phyloP scores from a whole-genome alignment of 768 basidiomycete genomes.

The Vararia minispora region DNA sequence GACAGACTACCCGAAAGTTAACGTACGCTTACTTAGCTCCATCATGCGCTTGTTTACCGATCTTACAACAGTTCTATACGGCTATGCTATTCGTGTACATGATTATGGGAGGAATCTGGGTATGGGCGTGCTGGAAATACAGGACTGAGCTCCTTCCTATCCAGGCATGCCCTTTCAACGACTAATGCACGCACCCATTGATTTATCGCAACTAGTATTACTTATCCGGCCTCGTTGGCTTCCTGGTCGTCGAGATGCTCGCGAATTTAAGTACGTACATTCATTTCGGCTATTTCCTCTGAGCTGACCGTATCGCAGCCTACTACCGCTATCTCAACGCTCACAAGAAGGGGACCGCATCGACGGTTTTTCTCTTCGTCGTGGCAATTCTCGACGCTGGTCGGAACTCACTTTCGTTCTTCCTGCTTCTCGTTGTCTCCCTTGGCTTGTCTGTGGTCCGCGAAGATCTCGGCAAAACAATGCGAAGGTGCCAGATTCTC shows the following conservation, averaged over 20 bases:
- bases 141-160: conserved; percentile 79
- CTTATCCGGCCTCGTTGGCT: conserved; percentile 75
- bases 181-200: neutral
- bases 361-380: conserved; percentile 88
- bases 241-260: conserved; percentile 90
- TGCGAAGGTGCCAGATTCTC: conserved; percentile 75
- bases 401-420: conserved; percentile 89
- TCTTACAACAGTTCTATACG: conserved; percentile 68
- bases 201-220: conserved; percentile 51
- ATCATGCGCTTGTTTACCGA: neutral
- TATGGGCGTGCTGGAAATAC: conserved; percentile 71
- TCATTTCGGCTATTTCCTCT: neutral
- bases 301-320: conserved; percentile 26
- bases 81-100: conserved; percentile 73
- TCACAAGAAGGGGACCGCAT: conserved; percentile 60
- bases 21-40: conserved; percentile 36
- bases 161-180: conserved; percentile 40
- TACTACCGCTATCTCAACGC: conserved; percentile 95
- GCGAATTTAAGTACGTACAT: conserved; percentile 66
- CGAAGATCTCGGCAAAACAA: conserved; percentile 74
- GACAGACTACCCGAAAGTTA: conserved; percentile 95
- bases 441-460: conserved; percentile 88
- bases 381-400: conserved; percentile 95
- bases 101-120: conserved; percentile 64
- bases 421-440: conserved; percentile 86